Conservation (phyloP, 1,139 yeast genomes). For the Zygosaccharomyces sapae region DNA sequence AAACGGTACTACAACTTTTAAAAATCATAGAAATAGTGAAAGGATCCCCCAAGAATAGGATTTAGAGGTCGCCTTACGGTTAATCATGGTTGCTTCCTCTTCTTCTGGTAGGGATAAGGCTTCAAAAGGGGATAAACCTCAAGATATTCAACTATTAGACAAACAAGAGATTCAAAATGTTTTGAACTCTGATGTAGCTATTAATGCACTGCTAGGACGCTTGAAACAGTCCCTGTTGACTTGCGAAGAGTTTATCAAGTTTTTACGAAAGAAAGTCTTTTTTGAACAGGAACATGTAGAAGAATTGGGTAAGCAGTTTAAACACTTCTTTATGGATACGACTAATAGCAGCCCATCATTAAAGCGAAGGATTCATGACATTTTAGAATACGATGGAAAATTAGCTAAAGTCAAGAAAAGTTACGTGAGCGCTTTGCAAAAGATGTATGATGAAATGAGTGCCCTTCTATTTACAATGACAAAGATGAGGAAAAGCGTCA, state of each 20-base stretch:
- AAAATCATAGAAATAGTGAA: not conserved
- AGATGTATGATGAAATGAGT: slow-evolving; percentile 81
- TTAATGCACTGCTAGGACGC: slow-evolving; percentile 65
- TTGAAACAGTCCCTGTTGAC: slow-evolving; percentile 76
- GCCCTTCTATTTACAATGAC: slow-evolving; percentile 68
- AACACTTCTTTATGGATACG: slow-evolving; percentile 39
- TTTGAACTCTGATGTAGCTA: slow-evolving; percentile 52
- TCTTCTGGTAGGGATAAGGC: slow-evolving; percentile 10
- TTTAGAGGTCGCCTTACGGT: not conserved
- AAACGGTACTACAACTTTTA: not conserved
- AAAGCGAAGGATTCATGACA: slow-evolving; percentile 57
- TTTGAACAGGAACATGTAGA: slow-evolving; percentile 76
- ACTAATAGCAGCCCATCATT: slow-evolving; percentile 57
- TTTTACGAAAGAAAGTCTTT: slow-evolving; percentile 70
- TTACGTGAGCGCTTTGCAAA: slow-evolving; percentile 72
- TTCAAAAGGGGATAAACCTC: slow-evolving; percentile 29
- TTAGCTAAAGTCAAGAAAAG: slow-evolving; percentile 67
- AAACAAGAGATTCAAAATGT: slow-evolving; percentile 48
- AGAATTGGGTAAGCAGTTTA: slow-evolving; percentile 63
- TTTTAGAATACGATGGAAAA: slow-evolving; percentile 75
- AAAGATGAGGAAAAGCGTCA: slow-evolving; percentile 65
- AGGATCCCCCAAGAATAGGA: not conserved
- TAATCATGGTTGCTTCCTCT: not conserved
- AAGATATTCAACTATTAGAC: slow-evolving; percentile 36
- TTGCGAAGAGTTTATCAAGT: slow-evolving; percentile 80